Percentiles rank a stretch among this genome's conserved stretches.
Evolutionary conservation across 768 basidiomycete species (phyloP).

Genomic region (Naematelia aurantialba): DNA sequence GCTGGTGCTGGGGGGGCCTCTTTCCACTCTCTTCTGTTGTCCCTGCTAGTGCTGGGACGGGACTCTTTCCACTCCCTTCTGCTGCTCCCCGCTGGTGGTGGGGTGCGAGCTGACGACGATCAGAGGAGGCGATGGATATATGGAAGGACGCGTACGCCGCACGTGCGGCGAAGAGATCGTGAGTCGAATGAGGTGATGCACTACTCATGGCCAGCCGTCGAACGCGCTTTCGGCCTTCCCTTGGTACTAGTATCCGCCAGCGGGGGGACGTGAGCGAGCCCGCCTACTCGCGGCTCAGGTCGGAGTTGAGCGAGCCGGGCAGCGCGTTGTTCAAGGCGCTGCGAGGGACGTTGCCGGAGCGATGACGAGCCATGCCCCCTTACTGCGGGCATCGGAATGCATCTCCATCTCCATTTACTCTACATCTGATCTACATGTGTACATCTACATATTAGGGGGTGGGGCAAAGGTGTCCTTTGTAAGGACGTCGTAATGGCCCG

Average conservation of each 20-base stretch:
- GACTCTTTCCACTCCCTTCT: too few relatives aligned
- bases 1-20: too few relatives aligned
- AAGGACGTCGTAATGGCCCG: slow-evolving; percentile 84
- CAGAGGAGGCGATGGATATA: slow-evolving; percentile 16
- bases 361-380: too few relatives aligned
- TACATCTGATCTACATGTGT: too few relatives aligned
- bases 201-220: not conserved
- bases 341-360: slow-evolving; percentile 15
- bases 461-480: slow-evolving; percentile 32
- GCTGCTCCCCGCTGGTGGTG: too few relatives aligned
- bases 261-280: slow-evolving; percentile 23
- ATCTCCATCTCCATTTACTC: too few relatives aligned
- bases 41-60: too few relatives aligned
- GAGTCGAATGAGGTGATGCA: not conserved
- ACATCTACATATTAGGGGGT: too few relatives aligned
- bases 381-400: too few relatives aligned
- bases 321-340: slow-evolving; percentile 27
- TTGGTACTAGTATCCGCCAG: not conserved
- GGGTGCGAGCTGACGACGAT: slow-evolving; percentile 9
- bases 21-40: too few relatives aligned
- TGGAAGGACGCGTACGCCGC: slow-evolving; percentile 21
- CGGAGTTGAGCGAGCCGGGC: slow-evolving; percentile 24
- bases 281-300: slow-evolving; percentile 28
- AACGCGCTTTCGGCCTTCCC: slow-evolving; percentile 2
- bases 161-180: slow-evolving; percentile 13